phyloP scores from a whole-genome alignment of 202 grass and related monocot species.

The Panicum virgatum region DNA sequence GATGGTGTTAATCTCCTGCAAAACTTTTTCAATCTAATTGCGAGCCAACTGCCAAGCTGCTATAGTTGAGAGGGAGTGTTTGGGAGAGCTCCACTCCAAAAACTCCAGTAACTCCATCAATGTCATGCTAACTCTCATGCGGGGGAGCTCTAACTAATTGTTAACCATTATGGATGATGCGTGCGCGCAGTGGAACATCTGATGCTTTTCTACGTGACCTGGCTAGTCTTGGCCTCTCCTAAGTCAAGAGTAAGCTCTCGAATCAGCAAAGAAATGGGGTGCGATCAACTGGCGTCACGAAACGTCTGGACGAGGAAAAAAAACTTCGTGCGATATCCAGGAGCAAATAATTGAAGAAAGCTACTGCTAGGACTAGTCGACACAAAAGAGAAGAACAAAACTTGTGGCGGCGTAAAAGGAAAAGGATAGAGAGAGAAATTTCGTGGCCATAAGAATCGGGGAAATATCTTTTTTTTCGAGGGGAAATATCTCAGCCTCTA shows the following conservation, averaged over 20 bases:
- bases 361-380: background rate
- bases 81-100: too few relatives aligned
- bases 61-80: too few relatives aligned
- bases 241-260: background rate
- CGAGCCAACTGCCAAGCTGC: too few relatives aligned
- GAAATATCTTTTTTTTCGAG: too few relatives aligned
- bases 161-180: too few relatives aligned
- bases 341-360: background rate
- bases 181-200: background rate
- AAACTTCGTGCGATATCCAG: background rate
- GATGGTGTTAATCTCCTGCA: too few relatives aligned
- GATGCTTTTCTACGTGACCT: background rate
- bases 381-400: background rate
- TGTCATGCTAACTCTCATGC: too few relatives aligned
- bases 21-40: too few relatives aligned
- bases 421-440: background rate
- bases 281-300: background rate
- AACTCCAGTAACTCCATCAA: too few relatives aligned
- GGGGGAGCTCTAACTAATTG: too few relatives aligned
- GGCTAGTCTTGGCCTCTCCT: background rate
- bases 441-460: background rate
- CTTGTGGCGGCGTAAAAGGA: too few relatives aligned
- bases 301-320: background rate
- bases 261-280: background rate
- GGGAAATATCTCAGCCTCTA: constrained; percentile 53